These are phyloP conservation scores for Schrenkiella parvula DNA, from an alignment of 345 rosid species.

Conservation along the genomic window DNA sequence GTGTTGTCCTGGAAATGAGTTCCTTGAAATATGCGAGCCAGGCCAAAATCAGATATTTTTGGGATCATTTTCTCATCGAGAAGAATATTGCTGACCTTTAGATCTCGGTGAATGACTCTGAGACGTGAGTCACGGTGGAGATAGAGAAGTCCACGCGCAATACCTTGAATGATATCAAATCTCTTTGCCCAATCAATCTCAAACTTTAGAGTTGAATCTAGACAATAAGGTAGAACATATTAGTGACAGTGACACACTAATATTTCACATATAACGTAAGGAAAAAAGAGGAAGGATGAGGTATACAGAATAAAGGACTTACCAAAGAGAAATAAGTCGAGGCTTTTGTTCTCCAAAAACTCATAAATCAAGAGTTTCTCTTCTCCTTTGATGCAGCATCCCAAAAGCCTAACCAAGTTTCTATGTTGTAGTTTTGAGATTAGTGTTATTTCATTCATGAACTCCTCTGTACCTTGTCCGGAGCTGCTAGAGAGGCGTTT, in stretches of 20 bases:
- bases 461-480: conserved; percentile 47
- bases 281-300: too few relatives aligned
- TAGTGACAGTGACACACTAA: too few relatives aligned
- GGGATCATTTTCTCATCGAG: conserved; percentile 23
- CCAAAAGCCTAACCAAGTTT: conserved; percentile 58
- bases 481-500: conserved; percentile 48
- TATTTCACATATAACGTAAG: too few relatives aligned
- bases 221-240: not conserved
- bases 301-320: not conserved
- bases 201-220: conserved; percentile 23
- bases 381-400: conserved; percentile 48
- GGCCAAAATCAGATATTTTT: conserved; percentile 27
- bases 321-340: conserved; percentile 52
- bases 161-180: conserved; percentile 21
- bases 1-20: conserved; percentile 32
- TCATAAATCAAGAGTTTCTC: conserved; percentile 54
- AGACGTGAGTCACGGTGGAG: conserved; percentile 28
- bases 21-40: conserved; percentile 30
- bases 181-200: conserved; percentile 34
- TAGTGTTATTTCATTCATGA: conserved; percentile 39
- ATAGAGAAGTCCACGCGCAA: conserved; percentile 27
- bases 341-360: conserved; percentile 52
- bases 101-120: conserved; percentile 25
- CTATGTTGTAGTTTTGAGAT: conserved; percentile 63
- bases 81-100: conserved; percentile 24